Evolutionary conservation across 108 stramenopile species (phyloP).

Genomic region (Epithemia pelagica): DNA sequence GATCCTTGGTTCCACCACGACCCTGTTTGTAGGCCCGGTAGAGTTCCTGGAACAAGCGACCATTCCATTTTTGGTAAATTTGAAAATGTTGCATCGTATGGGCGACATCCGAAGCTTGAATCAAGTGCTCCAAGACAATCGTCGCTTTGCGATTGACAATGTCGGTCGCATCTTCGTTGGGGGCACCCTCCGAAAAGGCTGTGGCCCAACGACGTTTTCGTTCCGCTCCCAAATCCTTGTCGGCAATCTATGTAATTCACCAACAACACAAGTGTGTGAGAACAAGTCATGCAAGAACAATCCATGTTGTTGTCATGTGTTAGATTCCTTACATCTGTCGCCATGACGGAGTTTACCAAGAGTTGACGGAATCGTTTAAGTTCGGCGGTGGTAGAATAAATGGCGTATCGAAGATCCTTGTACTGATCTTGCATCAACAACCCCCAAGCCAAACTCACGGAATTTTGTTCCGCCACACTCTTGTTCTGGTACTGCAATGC

Average conservation of each 20-base stretch:
- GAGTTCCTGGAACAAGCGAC: background rate
- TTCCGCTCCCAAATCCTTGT: conserved; percentile 14
- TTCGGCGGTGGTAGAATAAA: conserved; percentile 14
- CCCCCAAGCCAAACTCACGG: conserved; percentile 12
- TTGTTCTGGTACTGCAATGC: conserved; percentile 33
- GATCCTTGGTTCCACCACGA: no score
- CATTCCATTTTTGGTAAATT: background rate
- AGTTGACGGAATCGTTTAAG: conserved; percentile 22
- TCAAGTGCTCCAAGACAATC: background rate
- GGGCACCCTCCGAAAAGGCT: conserved; percentile 10
- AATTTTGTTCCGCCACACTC: conserved; percentile 40
- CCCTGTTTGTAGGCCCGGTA: background rate
- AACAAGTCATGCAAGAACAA: background rate
- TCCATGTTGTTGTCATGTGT: background rate
- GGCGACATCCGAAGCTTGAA: background rate
- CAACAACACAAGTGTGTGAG: background rate
- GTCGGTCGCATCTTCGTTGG: background rate
- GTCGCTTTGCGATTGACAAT: conserved; percentile 1
- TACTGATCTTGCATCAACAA: conserved; percentile 3
- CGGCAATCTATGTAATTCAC: conserved; percentile 3
- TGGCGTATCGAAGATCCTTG: conserved; percentile 4
- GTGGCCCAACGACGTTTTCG: conserved; percentile 22
- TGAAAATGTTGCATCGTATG: background rate
- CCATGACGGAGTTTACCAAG: conserved; percentile 23
- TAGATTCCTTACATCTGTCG: conserved; percentile 5